phyloP scores from a whole-genome alignment of 2,329 filamentous ascomycete genomes.

The Fusarium foetens region DNA sequence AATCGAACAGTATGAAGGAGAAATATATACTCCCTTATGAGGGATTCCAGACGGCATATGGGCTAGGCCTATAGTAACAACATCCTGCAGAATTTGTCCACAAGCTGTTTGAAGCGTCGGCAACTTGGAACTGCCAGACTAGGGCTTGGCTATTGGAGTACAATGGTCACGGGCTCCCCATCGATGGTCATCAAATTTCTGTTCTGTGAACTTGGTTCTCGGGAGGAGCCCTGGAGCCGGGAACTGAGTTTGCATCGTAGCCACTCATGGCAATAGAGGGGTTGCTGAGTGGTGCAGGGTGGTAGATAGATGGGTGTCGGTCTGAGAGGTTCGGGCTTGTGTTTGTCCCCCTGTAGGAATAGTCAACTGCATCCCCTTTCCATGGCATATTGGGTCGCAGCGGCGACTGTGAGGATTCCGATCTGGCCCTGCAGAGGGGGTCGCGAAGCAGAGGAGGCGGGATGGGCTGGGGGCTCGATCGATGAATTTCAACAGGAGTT shows the following conservation, averaged over 20 bases:
- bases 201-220: slow-evolving; percentile 1
- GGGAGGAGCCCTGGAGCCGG: slow-evolving; percentile 12
- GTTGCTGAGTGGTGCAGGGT: slow-evolving; percentile 57
- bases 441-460: slow-evolving; percentile 70
- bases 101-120: background rate
- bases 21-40: background rate
- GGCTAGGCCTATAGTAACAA: background rate
- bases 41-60: background rate
- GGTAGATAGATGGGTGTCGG: slow-evolving; percentile 62
- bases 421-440: slow-evolving; percentile 65
- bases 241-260: slow-evolving; percentile 13
- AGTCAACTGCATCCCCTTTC: slow-evolving; percentile 70
- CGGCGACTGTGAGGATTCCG: slow-evolving; percentile 68
- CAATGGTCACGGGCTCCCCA: background rate
- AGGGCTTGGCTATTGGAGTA: background rate
- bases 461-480: slow-evolving; percentile 60
- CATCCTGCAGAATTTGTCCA: background rate
- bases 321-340: slow-evolving; percentile 59
- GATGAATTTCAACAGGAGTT: slow-evolving; percentile 57
- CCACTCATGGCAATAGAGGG: slow-evolving; percentile 3
- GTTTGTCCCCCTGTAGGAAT: slow-evolving; percentile 60
- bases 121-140: background rate
- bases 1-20: background rate
- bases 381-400: slow-evolving; percentile 70
- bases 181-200: slow-evolving; percentile 1